Base-by-base conservation (phyloP, 2,329 filamentous ascomycete species). In the Arthrobotrys conoides region DNA sequence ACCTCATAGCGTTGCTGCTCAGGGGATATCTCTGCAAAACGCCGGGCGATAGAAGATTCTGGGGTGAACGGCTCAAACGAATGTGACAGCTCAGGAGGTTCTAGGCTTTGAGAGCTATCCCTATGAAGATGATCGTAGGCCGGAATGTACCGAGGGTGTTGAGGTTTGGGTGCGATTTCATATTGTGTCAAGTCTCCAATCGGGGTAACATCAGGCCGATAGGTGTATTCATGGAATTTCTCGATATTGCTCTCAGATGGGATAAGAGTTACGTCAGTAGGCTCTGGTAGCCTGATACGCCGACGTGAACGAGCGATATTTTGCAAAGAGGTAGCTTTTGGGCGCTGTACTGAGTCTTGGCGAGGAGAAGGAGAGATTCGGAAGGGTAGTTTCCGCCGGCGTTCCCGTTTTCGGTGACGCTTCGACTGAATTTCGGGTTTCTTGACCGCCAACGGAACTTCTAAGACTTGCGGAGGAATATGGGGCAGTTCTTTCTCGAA, bases 1-100 rank as follows among this genome's bases (percentile, higher is more conserved):
- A 79, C 76, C 71, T 79, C 76, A 59, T 75, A 75, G 12, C 65
- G 65, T 16, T 57, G 64, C 33, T 75, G 70, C 30, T 79, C 76
- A 22, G 53, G 55, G 12, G 75, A 72, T 36, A 72, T 16, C 44
- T 72, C 63, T 24, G 41, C 44, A 0, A 55, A 8, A 10, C 5
- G 27, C 5, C 24, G 44, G 12, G 30, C 3, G n/a, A 24, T 22
- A 2, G 53, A n/a, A 2, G 14, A n/a, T 9, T 63, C 49, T 16
- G 46, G 44, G 2, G 24, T n/a, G 6, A 36, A 65, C 5, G 30
- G 18, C 18, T 55, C 68, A 9, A 53, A 18, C 0, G n/a, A 48
- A 46, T n/a, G 33, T 16, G 55, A 16, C 20, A 9, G 41, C 5
- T 51, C 38, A 33, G 27, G 27, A 12, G 24, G n/a, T 18, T 16